phyloP scores from a whole-genome alignment of 1,139 yeast genomes.

The Debaryomyces udenii region DNA sequence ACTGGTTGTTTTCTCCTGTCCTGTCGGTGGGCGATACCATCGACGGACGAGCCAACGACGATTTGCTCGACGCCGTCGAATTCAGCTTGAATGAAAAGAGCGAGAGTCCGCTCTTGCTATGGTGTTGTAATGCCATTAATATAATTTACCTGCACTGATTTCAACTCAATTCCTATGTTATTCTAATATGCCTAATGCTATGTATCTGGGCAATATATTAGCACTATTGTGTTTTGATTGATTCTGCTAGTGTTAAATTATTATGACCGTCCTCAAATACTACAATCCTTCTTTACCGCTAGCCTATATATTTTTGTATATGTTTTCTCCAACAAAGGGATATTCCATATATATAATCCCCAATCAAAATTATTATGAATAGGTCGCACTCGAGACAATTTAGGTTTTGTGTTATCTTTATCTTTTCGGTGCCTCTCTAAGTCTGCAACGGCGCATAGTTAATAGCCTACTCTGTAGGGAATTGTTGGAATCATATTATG shows the following conservation, averaged over 20 bases:
- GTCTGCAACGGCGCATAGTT: conserved; percentile 4
- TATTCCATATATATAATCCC: conserved; percentile 5
- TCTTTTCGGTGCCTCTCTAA: not conserved
- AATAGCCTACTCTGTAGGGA: conserved; percentile 1
- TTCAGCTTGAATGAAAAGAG: conserved; percentile 9
- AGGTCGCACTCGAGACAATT: not conserved
- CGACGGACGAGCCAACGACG: conserved; percentile 2
- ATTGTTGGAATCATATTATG: not conserved
- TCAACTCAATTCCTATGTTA: not conserved
- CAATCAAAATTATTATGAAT: conserved; percentile 1
- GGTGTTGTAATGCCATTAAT: conserved; percentile 4
- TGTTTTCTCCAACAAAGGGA: conserved; percentile 4
- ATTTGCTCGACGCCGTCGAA: conserved; percentile 8
- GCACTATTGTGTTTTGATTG: no score
- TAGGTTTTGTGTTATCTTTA: conserved; percentile 1
- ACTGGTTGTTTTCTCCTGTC: conserved; percentile 11
- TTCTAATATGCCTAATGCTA: not conserved
- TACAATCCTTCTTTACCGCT: no score
- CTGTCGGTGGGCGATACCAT: conserved; percentile 9
- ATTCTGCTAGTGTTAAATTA: no score
- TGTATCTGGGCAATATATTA: no score
- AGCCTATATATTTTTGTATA: no score
- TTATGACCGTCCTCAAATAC: no score
- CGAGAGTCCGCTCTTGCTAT: conserved; percentile 7
- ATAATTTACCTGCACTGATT: not conserved